phyloP scores from a whole-genome alignment of 2,329 filamentous ascomycete species.

The Mycosphaerella sp. region DNA sequence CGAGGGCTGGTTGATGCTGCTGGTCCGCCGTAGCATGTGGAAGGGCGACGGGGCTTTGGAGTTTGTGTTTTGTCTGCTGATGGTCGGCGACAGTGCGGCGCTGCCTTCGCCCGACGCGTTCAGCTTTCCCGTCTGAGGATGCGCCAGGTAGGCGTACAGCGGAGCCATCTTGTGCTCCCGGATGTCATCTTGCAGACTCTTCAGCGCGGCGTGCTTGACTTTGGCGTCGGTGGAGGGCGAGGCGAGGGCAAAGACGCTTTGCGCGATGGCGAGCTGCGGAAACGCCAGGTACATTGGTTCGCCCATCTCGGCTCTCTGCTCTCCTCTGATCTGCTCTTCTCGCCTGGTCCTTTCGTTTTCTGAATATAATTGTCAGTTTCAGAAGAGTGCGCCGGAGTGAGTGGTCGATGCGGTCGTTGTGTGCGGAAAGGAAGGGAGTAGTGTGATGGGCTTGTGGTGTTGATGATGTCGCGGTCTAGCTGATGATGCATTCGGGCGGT shows the following conservation, averaged over 20 bases:
- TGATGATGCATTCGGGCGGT: no score
- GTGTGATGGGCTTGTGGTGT: no score
- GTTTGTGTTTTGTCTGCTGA: constrained; percentile 35
- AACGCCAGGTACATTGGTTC: constrained; percentile 83
- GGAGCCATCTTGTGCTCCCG: constrained; percentile 79
- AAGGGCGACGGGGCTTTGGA: constrained; percentile 24
- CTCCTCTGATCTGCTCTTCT: neutral
- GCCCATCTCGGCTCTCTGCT: constrained; percentile 45
- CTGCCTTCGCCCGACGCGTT: constrained; percentile 62
- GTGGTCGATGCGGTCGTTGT: no score
- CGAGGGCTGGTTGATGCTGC: constrained; percentile 50
- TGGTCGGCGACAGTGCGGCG: constrained; percentile 26
- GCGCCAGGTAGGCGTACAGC: constrained; percentile 76
- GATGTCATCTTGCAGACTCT: constrained; percentile 75
- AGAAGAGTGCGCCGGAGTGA: no score
- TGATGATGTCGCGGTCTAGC: no score
- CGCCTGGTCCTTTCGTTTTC: neutral
- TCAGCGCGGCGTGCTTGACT: constrained; percentile 63
- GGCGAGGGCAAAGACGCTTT: constrained; percentile 81
- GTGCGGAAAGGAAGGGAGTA: no score
- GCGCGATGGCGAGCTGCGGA: constrained; percentile 71
- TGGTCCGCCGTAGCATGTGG: constrained; percentile 36
- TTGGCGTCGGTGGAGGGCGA: constrained; percentile 65
- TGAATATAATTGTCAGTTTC: neutral
- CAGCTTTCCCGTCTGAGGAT: constrained; percentile 73